Base-by-base conservation (phyloP, 2,329 filamentous ascomycete species). In the Botrytis sinoallii region DNA sequence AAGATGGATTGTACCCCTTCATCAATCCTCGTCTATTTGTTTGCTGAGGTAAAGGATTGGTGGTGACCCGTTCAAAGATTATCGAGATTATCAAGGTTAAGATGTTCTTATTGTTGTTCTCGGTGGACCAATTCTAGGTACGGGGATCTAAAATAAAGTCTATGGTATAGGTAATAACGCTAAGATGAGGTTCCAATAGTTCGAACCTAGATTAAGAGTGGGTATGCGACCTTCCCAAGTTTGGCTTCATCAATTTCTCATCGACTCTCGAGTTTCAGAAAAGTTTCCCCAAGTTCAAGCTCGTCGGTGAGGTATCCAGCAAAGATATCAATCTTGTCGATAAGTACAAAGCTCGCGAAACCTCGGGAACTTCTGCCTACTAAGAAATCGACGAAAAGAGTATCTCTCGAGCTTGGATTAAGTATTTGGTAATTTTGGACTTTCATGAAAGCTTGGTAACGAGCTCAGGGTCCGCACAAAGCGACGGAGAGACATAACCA, bases 401-500 rank as follows among this genome's bases (percentile, higher is more conserved):
- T 38, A 29, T 64, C 38, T 16, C 14, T 32, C 52, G n/a, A 29
- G n/a, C 52, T 57, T 16, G 52, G n/a, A 32, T 57, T 57, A 9
- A 6, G 25, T 29, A 44, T 42, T 42, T 29, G 38, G 25, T 12
- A 42, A 20, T 29, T 68, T 42, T 29, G n/a, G 40, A 18, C 6
- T 69, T 32, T 40, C 3, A 7, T 42, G 66, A 59, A 42, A 69
- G 52, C 66, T 69, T 69, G 48, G 66, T 69, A 69, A 57, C 66
- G 35, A 68, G 66, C 38, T n/a, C 29, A 69, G 48, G 35, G 66
- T 42, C 48, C 48, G 66, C 66, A 12, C 44, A 55, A 38, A 38
- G n/a, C 44, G 16, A 55, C 20, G 25, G 32, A 74, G 73, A 66
- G 57, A 66, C 73, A 67, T 61, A 35, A 52, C 73, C 73, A 74